phyloP scores from a whole-genome alignment of 1,139 yeast genomes.

The Meyerozyma elateridarum region DNA sequence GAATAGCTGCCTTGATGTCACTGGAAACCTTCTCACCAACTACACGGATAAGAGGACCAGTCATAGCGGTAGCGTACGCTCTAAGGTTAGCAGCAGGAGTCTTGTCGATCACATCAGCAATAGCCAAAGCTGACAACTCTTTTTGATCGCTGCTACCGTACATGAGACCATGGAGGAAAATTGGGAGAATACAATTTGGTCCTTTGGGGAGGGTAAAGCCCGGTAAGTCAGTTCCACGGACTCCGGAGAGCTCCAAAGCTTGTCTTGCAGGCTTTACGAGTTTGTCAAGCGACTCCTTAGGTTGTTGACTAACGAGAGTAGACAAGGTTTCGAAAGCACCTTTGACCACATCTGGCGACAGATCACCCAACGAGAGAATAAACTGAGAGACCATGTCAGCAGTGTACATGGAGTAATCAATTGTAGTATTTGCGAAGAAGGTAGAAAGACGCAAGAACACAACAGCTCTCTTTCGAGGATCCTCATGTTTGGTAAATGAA shows the following conservation, averaged over 20 bases:
- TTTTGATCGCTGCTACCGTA: constrained; percentile 83
- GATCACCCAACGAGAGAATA: constrained; percentile 70
- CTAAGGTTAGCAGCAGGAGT: constrained; percentile 79
- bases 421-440: constrained; percentile 60
- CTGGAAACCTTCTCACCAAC: constrained; percentile 92
- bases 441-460: constrained; percentile 66
- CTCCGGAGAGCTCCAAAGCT: constrained; percentile 65
- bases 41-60: constrained; percentile 97
- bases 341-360: constrained; percentile 57
- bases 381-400: constrained; percentile 73
- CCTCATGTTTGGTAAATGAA: constrained; percentile 73
- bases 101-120: constrained; percentile 81
- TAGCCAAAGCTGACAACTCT: constrained; percentile 82
- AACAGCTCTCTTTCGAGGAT: constrained; percentile 58
- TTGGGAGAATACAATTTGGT: constrained; percentile 81
- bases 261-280: constrained; percentile 76
- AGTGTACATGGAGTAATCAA: constrained; percentile 71
- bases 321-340: constrained; percentile 67
- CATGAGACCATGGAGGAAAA: constrained; percentile 93
- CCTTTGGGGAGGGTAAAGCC: constrained; percentile 83
- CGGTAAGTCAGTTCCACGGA: constrained; percentile 59
- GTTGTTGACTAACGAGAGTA: constrained; percentile 63
- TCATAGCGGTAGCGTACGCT: constrained; percentile 87
- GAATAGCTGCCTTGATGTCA: constrained; percentile 88
- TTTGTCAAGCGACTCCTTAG: constrained; percentile 70